A percentile compares a stretch with the other conserved stretches of the same genome.
These are phyloP conservation scores for Candida railenensis DNA, from an alignment of 805 yeast species.

Conservation along the genomic window DNA sequence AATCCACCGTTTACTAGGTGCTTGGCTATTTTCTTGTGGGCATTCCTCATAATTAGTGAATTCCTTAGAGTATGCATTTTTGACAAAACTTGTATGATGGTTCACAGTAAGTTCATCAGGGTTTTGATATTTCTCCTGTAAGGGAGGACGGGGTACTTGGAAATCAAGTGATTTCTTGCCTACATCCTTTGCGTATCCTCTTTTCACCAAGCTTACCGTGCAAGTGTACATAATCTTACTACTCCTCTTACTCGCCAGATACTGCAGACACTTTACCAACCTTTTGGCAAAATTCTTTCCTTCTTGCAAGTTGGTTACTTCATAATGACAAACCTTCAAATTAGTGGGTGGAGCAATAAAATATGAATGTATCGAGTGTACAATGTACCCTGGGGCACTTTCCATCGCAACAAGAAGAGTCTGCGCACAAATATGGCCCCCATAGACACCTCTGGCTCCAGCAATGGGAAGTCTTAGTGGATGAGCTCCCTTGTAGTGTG, in stretches of 20 bases:
- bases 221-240: constrained; percentile 48
- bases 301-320: constrained; percentile 51
- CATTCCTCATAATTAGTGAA: constrained; percentile 28
- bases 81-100: constrained; percentile 35
- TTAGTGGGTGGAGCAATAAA: constrained; percentile 57
- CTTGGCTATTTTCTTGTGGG: constrained; percentile 31
- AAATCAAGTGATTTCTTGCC: constrained; percentile 7
- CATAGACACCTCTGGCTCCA: constrained; percentile 66
- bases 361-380: constrained; percentile 62
- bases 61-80: constrained; percentile 38
- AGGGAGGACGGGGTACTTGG: constrained; percentile 15
- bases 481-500: constrained; percentile 29
- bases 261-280: constrained; percentile 55
- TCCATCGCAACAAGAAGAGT: constrained; percentile 59
- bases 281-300: constrained; percentile 54
- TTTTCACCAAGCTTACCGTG: constrained; percentile 41
- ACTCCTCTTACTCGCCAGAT: constrained; percentile 23
- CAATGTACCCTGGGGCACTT: constrained; percentile 43
- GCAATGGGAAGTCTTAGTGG: constrained; percentile 34
- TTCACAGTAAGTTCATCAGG: constrained; percentile 23
- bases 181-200: constrained; percentile 10
- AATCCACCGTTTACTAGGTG: constrained; percentile 39
- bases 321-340: constrained; percentile 46
- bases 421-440: constrained; percentile 70
- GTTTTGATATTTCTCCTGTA: constrained; percentile 23